Base-by-base conservation (phyloP, 2,329 filamentous ascomycete species). In the Knufia fluminis region DNA sequence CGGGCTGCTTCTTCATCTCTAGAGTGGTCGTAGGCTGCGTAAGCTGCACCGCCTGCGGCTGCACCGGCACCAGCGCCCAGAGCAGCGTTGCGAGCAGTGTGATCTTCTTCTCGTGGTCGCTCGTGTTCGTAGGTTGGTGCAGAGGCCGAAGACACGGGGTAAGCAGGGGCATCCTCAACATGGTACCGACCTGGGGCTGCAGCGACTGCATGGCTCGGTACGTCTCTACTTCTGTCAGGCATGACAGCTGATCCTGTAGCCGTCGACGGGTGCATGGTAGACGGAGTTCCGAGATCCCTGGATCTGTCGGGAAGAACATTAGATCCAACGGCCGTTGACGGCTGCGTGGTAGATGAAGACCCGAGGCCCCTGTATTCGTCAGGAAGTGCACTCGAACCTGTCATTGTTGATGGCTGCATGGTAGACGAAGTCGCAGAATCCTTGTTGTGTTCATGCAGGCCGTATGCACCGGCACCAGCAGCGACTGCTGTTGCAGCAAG, bases 371-470 rank as follows among this genome's bases (percentile, higher is more conserved):
- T 7, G 32, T 8, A 14, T 2, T 28, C n/a, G 28, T 43, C 38
- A 10, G 39, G 19, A 33, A 33, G 28, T 6, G 35, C 31, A 3
- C 19, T 28, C 12, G 33, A 36, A 8, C 23, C 22, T 14, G 26
- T 42, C 14, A 12, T 22, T n/a, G 22, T 24, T 12, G 40, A 9
- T 33, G 26, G n/a, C 16, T 35, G 24, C 14, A 26, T 22, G 4
- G 22, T 41, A 7, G 22, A 31, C 12, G 31, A n/a, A 3, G 31
- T 50, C 1, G 46, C 46, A 32, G 53, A 41, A 10, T 51, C 49
- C 24, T 52, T 47, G 31, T 47, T 52, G 23, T 52, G 39, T 32
- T 56, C 52, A 36, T 59, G 52, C 14, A 50, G 35, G 24, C 53
- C 55, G 35, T 49, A 44, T 10, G 55, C 55, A 28, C 52, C 50